These are phyloP conservation scores for Albophoma yamanashiensis DNA, from an alignment of 2,329 filamentous ascomycete genomes.

Conservation along the genomic window DNA sequence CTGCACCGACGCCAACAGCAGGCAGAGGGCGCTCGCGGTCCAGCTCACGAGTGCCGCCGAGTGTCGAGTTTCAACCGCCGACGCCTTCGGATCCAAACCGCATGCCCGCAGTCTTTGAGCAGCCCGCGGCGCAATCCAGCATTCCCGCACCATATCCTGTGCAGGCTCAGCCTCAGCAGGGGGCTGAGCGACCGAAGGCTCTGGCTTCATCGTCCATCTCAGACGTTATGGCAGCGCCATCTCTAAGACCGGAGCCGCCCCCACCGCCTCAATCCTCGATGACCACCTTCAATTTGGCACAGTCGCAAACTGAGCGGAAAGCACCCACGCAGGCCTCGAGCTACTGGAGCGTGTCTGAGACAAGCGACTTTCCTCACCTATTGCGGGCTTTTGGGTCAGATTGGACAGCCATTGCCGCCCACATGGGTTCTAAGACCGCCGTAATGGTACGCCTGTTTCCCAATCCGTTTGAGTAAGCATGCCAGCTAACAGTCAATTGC, in stretches of 20 bases:
- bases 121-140: constrained; percentile 22
- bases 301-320: constrained; percentile 38
- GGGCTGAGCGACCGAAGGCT: constrained; percentile 24
- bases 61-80: constrained; percentile 29
- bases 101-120: constrained; percentile 32
- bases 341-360: constrained; percentile 80
- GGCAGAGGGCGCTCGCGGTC: constrained; percentile 42
- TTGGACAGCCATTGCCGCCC: constrained; percentile 62
- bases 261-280: constrained; percentile 34
- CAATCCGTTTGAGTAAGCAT: not conserved
- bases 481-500: constrained; percentile 6
- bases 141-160: constrained; percentile 31
- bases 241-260: constrained; percentile 42
- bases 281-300: constrained; percentile 39
- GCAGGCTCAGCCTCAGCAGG: constrained; percentile 15
- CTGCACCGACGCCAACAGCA: constrained; percentile 27
- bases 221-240: constrained; percentile 46
- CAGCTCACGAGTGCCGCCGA: constrained; percentile 36
- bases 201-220: constrained; percentile 28
- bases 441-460: constrained; percentile 57
- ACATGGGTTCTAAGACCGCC: constrained; percentile 76
- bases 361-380: constrained; percentile 63
- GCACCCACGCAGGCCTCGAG: constrained; percentile 55
- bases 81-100: constrained; percentile 28
- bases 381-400: constrained; percentile 70